Evolutionary conservation across 768 basidiomycete species (phyloP), one percentile per base, ranked within the genome.

Genomic region (Lyophyllum atratum): DNA sequence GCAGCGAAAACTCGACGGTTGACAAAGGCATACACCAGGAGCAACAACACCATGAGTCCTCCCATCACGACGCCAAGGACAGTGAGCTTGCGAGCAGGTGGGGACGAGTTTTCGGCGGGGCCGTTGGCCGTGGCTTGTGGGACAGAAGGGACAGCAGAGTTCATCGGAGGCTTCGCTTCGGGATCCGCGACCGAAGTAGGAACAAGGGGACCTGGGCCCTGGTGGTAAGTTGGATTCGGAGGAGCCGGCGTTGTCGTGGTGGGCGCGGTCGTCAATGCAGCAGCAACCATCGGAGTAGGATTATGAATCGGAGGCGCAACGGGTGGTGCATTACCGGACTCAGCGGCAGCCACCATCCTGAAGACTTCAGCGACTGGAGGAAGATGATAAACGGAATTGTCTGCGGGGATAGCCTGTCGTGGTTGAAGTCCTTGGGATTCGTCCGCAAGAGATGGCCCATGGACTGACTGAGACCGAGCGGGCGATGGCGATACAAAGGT

Each of bases 351-450:
- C 51, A 59, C 45, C 56, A 55, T 63, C 48, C 58, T 57, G 58
- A 65, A 65, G 43, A 65, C 55, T 26, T 57, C 50, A 26, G 51
- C n/a, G 22, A 65, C 64, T 3, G 59, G 57, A 21, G 55, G 59
- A 12, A 65, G 55, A n/a, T 43, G n/a, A 25, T 47, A 54, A 11
- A 28, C 15, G 9, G 31, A 46, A 40, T 48, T 29, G 39, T 5
- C n/a, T 22, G 22, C 43, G 12, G 61, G 46, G 29, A 25, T 29
- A 14, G 37, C 33, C 25, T 53, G 28, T 46, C 29, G 62, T 15
- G 40, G 31, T 39, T 51, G 52, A 31, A 59, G 42, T 53, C 26
- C 50, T 19, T 47, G 50, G n/a, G 39, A 12, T 53, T 49, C 48
- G 24, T 37, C 4, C 12, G 34, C 14, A 37, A 25, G 21, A 26